These are phyloP conservation scores for Centaurea solstitialis DNA, from an alignment of 129 eudicot species.

Conservation along the genomic window DNA sequence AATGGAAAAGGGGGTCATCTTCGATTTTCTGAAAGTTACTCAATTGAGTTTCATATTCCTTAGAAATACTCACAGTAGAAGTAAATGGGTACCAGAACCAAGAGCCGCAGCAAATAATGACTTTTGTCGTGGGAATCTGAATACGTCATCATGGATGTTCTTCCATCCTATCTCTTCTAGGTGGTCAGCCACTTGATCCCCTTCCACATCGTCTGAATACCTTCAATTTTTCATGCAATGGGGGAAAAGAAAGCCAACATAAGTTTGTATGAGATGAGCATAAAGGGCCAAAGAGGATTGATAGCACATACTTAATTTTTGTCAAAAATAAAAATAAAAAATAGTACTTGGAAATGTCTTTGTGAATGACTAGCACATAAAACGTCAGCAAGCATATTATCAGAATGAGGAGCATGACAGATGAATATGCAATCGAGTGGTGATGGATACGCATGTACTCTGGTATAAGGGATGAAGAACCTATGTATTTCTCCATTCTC, in stretches of 20 bases:
- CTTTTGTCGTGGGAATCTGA: slow-evolving; percentile 66
- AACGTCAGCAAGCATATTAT: slow-evolving; percentile 40
- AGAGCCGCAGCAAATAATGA: slow-evolving; percentile 69
- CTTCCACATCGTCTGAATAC: slow-evolving; percentile 62
- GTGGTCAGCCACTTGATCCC: slow-evolving; percentile 35
- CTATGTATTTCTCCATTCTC: slow-evolving; percentile 58
- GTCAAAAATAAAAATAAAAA: neutral
- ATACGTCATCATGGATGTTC: slow-evolving; percentile 80
- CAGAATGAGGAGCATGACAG: slow-evolving; percentile 51
- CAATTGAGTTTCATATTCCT: neutral
- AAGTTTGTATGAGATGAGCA: neutral
- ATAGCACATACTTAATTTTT: neutral
- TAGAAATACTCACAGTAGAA: slow-evolving; percentile 51
- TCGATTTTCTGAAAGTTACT: neutral
- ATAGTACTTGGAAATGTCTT: slow-evolving; percentile 66
- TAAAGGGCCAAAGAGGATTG: neutral
- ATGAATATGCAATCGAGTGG: slow-evolving; percentile 47
- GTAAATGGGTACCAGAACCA: slow-evolving; percentile 72
- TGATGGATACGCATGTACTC: slow-evolving; percentile 50
- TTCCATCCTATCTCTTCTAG: slow-evolving; percentile 84
- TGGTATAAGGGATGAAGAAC: slow-evolving; percentile 38
- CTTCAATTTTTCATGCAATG: slow-evolving; percentile 29
- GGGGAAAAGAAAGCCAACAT: neutral
- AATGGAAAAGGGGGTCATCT: neutral
- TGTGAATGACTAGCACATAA: slow-evolving; percentile 58